Percentiles rank a stretch among this genome's conserved stretches.
These are phyloP conservation scores for Tolypocladium paradoxum DNA, from an alignment of 2,329 filamentous ascomycete species.

Conservation along the genomic window DNA sequence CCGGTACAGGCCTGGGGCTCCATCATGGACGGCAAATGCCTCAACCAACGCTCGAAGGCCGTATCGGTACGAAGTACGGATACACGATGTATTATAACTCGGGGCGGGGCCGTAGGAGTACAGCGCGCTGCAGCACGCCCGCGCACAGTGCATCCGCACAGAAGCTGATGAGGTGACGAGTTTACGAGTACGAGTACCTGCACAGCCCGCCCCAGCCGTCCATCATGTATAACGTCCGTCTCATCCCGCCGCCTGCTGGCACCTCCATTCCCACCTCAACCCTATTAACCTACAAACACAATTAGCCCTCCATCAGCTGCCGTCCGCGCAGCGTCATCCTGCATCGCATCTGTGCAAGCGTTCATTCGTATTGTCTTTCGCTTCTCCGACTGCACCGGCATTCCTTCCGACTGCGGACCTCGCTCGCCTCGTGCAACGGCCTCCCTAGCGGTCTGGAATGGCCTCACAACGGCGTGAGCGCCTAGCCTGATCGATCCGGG, in stretches of 20 bases:
- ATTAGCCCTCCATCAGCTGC: not conserved
- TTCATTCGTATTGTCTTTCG: not conserved
- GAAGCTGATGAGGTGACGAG: not conserved
- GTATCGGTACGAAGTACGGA: not conserved
- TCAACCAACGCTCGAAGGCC: not conserved
- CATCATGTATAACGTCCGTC: too few species aligned
- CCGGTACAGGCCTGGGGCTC: not conserved
- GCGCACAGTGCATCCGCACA: not conserved
- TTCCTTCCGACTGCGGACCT: not conserved
- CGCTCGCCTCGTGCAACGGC: not conserved
- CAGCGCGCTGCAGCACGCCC: too few species aligned
- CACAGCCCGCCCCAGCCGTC: not conserved
- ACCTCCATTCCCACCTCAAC: not conserved
- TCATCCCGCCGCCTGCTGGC: not conserved
- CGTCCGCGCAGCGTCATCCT: not conserved
- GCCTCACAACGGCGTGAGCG: conserved; percentile 2
- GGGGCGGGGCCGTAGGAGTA: too few species aligned
- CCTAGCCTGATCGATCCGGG: not conserved
- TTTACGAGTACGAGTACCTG: too few species aligned
- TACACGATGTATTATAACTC: too few species aligned
- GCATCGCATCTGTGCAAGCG: not conserved
- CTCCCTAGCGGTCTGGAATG: conserved; percentile 3
- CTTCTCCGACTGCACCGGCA: not conserved
- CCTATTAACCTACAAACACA: not conserved
- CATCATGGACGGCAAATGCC: not conserved